A percentile compares a stretch with the other conserved stretches of the same genome.
These are phyloP conservation scores for Setaria viridis DNA, from an alignment of 202 grass and related monocot genomes.

Conservation along the genomic window DNA sequence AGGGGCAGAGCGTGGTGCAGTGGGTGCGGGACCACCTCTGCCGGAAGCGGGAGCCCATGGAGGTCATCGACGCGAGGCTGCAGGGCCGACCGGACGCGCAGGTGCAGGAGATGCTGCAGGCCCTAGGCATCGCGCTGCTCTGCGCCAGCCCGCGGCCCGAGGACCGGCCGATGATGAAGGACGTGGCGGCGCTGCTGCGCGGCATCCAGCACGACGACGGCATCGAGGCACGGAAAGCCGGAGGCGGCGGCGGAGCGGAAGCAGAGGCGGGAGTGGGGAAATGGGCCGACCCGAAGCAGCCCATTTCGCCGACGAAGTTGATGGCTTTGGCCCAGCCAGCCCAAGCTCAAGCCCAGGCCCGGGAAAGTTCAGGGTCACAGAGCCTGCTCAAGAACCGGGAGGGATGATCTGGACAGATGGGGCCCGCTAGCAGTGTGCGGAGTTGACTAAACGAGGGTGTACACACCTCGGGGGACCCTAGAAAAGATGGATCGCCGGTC, in stretches of 20 bases:
- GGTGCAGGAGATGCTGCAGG: constrained; percentile 88
- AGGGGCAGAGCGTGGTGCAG: constrained; percentile 76
- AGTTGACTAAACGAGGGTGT: neutral
- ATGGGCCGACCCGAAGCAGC: constrained; percentile 22
- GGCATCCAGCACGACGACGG: constrained; percentile 67
- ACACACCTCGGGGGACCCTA: neutral
- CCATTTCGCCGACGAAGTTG: constrained; percentile 41
- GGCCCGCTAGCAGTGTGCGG: neutral
- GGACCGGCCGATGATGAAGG: constrained; percentile 86
- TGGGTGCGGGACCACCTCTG: constrained; percentile 76
- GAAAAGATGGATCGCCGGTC: neutral
- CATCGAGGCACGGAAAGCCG: constrained; percentile 40
- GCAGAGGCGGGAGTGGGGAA: neutral
- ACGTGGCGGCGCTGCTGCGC: constrained; percentile 75
- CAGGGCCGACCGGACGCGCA: constrained; percentile 64
- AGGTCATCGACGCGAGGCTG: constrained; percentile 64
- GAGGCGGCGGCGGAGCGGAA: neutral
- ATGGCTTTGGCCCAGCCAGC: constrained; percentile 9
- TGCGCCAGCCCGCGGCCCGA: constrained; percentile 68
- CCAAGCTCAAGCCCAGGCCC: constrained; percentile 20
- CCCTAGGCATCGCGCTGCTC: constrained; percentile 71
- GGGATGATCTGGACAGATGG: neutral
- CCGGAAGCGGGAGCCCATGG: constrained; percentile 62
- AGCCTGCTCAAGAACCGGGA: constrained; percentile 44
- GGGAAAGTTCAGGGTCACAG: constrained; percentile 32